Evolutionary conservation across 176 grass and related monocot genomes (phyloP).

Genomic region (Oropetium thomaeum): DNA sequence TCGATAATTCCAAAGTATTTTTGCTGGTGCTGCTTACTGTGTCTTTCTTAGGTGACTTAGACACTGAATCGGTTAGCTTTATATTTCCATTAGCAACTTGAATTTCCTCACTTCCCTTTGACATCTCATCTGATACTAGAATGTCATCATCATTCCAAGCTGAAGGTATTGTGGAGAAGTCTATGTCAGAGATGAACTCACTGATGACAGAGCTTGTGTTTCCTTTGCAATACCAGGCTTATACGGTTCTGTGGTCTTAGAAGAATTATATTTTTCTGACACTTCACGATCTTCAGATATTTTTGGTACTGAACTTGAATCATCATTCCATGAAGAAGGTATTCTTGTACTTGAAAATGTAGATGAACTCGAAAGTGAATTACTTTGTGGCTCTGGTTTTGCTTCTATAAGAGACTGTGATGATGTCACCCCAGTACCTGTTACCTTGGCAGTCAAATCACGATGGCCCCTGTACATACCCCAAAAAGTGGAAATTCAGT

Average conservation of each 20-base stretch:
- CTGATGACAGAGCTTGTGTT: conserved; percentile 28
- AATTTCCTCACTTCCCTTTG: conserved; percentile 46
- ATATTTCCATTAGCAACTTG: conserved; percentile 35
- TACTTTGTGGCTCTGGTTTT: conserved; percentile 52
- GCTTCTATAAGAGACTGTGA: conserved; percentile 51
- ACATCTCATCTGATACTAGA: conserved; percentile 38
- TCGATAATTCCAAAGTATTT: conserved; percentile 34
- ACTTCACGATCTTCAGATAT: conserved; percentile 39
- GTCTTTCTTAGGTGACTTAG: conserved; percentile 29
- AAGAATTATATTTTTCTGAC: conserved; percentile 32
- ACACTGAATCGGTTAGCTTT: neutral
- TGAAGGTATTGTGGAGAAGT: conserved; percentile 67
- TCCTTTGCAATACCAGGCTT: conserved; percentile 64
- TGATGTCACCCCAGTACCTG: conserved; percentile 35
- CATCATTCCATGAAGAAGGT: conserved; percentile 83
- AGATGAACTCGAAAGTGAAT: conserved; percentile 10
- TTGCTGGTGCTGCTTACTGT: conserved; percentile 30
- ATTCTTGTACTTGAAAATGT: conserved; percentile 43
- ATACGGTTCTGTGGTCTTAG: conserved; percentile 52
- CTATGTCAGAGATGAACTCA: conserved; percentile 40
- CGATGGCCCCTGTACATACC: conserved; percentile 57
- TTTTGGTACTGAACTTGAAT: conserved; percentile 51
- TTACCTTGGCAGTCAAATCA: conserved; percentile 48
- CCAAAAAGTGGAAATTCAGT: conserved; percentile 1
- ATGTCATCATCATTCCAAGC: conserved; percentile 80